Evolutionary conservation across 2,329 filamentous ascomycete species (phyloP).

Genomic region (Myriosclerotinia scirpicola): DNA sequence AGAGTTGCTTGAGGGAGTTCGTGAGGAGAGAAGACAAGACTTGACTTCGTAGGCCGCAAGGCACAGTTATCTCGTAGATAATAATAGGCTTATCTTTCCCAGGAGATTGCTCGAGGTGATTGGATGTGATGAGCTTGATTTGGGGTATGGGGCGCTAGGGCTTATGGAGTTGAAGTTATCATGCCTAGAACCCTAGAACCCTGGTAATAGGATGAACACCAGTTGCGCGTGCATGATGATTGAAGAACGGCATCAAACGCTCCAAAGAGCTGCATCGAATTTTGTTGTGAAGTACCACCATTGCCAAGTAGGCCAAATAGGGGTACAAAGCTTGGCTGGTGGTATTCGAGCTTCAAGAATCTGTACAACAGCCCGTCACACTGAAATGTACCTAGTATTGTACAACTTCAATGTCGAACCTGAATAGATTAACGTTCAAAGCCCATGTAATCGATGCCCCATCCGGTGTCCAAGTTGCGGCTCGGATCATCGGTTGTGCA

Average conservation of each 20-base stretch:
- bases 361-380: background rate
- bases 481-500: background rate
- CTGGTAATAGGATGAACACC: conserved; percentile 1
- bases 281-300: background rate
- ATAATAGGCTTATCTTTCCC: conserved; percentile 15
- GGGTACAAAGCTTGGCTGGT: background rate
- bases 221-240: background rate
- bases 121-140: conserved; percentile 9
- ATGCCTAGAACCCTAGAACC: background rate
- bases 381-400: background rate
- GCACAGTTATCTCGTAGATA: conserved; percentile 19
- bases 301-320: conserved; percentile 9
- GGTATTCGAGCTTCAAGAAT: background rate
- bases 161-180: conserved; percentile 2
- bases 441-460: background rate
- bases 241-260: background rate
- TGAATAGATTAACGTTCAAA: background rate
- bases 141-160: conserved; percentile 20
- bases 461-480: background rate
- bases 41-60: background rate
- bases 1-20: background rate
- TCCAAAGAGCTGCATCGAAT: background rate
- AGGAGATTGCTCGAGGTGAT: conserved; percentile 16
- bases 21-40: background rate
- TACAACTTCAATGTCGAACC: background rate